Evolutionary conservation across 306 rosid genomes (phyloP).

Genomic region (Sphenostylis stenocarpa): DNA sequence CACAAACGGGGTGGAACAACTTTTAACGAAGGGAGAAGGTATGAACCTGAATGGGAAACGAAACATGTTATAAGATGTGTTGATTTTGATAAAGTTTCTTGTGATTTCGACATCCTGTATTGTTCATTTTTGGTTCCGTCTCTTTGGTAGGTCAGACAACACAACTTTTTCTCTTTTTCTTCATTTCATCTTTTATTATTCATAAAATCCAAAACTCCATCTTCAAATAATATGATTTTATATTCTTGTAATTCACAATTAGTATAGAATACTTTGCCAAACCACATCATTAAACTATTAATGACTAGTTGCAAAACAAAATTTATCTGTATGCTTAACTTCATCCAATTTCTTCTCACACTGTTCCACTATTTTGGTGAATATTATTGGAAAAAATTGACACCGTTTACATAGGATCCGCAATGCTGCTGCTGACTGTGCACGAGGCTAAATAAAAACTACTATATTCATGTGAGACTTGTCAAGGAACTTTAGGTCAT

Average conservation of each 20-base stretch:
- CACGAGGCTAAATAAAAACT: neutral
- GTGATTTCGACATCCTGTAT: neutral
- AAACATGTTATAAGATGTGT: conserved; percentile 1
- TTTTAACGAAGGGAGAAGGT: conserved; percentile 11
- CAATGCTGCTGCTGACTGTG: neutral
- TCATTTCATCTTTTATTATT: too few species aligned
- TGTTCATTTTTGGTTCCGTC: neutral
- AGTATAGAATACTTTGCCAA: too few species aligned
- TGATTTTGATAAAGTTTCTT: neutral
- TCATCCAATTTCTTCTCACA: neutral
- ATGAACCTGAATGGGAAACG: neutral
- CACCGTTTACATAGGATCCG: neutral
- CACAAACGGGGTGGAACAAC: neutral
- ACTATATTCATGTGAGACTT: neutral
- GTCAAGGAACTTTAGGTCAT: neutral
- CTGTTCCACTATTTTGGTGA: neutral
- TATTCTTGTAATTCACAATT: too few species aligned
- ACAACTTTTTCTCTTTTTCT: too few species aligned
- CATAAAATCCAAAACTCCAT: too few species aligned
- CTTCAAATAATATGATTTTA: too few species aligned
- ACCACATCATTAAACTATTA: too few species aligned
- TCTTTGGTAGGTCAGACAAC: too few species aligned
- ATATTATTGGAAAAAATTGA: neutral
- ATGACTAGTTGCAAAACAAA: too few species aligned
- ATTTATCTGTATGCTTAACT: too few species aligned